Percentiles rank a stretch among this genome's conserved stretches.
phyloP scores from a whole-genome alignment of 2,329 filamentous ascomycete genomes.

The Claviceps maximensis region DNA sequence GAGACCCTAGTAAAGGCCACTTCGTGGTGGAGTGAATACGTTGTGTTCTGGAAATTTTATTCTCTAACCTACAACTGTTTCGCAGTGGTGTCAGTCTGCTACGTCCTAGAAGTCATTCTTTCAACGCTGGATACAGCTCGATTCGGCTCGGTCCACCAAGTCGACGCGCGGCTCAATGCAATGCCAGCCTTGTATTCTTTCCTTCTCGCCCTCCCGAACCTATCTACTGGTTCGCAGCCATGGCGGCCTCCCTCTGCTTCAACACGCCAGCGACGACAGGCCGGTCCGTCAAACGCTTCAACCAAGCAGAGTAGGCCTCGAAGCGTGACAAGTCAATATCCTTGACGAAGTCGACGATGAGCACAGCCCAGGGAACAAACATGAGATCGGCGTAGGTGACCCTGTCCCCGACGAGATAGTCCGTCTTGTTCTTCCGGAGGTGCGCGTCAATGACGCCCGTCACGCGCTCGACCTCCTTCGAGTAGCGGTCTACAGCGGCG shows the following conservation, averaged over 20 bases:
- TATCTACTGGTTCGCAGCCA: not conserved
- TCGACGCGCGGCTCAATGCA: no score
- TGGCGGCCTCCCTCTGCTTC: constrained; percentile 3
- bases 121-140: no score
- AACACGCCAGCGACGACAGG: constrained; percentile 3
- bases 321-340: not conserved
- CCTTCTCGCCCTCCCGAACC: not conserved
- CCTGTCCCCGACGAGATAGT: constrained; percentile 12
- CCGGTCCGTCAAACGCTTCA: constrained; percentile 1
- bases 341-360: not conserved
- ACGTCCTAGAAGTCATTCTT: no score
- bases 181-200: no score
- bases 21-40: no score
- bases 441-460: constrained; percentile 15
- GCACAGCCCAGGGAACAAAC: constrained; percentile 11
- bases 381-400: constrained; percentile 15
- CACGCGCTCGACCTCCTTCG: constrained; percentile 16
- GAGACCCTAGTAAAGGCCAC: no score
- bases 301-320: constrained; percentile 4
- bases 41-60: no score
- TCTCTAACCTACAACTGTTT: no score
- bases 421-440: constrained; percentile 10
- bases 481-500: constrained; percentile 16
- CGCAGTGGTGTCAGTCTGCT: no score
- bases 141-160: no score